These are phyloP conservation scores for Eucommia ulmoides DNA, from an alignment of 257 asterid genomes.

Conservation along the genomic window DNA sequence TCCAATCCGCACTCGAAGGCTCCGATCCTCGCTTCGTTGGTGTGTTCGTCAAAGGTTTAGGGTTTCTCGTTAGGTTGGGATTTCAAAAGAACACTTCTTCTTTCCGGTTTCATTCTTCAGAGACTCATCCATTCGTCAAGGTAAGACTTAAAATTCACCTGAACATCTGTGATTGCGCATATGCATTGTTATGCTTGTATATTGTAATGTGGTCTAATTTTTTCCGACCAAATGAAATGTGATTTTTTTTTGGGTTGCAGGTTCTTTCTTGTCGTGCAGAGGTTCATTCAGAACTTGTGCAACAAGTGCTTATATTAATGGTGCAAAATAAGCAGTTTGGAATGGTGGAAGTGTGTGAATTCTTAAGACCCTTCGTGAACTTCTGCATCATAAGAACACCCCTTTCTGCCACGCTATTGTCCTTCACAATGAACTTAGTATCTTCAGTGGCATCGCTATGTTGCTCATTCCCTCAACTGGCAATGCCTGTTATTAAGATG, in stretches of 20 bases:
- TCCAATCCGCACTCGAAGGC: slow-evolving; percentile 83
- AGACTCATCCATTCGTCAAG: slow-evolving; percentile 78
- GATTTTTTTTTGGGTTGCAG: slow-evolving; percentile 33
- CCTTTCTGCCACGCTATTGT: slow-evolving; percentile 21
- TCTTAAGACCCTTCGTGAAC: slow-evolving; percentile 68
- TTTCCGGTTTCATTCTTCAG: slow-evolving; percentile 39
- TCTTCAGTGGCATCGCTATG: slow-evolving; percentile 58
- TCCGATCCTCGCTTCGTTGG: slow-evolving; percentile 29
- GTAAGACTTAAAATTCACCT: too few species aligned
- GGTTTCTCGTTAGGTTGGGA: slow-evolving; percentile 57
- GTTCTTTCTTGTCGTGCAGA: slow-evolving; percentile 53
- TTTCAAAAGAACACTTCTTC: slow-evolving; percentile 34
- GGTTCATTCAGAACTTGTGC: slow-evolving; percentile 63
- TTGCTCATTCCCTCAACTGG: slow-evolving; percentile 60
- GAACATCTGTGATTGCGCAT: too few species aligned
- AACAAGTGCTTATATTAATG: slow-evolving; percentile 53
- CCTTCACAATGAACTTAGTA: slow-evolving; percentile 42
- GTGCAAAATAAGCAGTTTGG: slow-evolving; percentile 56
- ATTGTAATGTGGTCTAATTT: too few species aligned
- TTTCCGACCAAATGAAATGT: too few species aligned
- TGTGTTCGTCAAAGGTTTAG: slow-evolving; percentile 54
- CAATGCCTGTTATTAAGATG: slow-evolving; percentile 57
- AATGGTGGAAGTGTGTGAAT: slow-evolving; percentile 63
- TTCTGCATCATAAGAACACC: slow-evolving; percentile 46
- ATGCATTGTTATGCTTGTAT: too few species aligned